A percentile compares a stretch with the other conserved stretches of the same genome.
These are phyloP conservation scores for Myriosclerotinia curreyana DNA, from an alignment of 2,329 filamentous ascomycete species.

Conservation along the genomic window DNA sequence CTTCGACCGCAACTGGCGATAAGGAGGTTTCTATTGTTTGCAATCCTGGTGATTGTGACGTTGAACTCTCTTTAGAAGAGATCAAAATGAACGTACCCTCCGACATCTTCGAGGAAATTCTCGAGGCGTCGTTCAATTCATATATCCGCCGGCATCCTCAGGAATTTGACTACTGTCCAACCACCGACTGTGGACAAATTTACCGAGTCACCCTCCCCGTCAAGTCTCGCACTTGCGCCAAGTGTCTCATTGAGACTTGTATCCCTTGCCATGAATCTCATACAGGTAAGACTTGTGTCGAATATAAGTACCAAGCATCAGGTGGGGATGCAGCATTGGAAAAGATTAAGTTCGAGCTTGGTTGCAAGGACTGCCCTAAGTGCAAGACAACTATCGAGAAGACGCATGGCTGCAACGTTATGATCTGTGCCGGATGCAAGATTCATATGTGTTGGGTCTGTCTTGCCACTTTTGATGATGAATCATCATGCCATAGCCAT, in stretches of 20 bases:
- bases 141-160: constrained; percentile 23
- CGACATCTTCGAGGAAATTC: constrained; percentile 23
- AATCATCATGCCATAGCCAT: constrained; percentile 31
- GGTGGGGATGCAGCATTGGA: constrained; percentile 20
- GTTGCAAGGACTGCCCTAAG: constrained; percentile 43
- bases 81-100: constrained; percentile 20
- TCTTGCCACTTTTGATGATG: constrained; percentile 39
- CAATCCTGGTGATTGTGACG: constrained; percentile 16
- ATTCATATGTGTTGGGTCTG: constrained; percentile 51
- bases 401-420: constrained; percentile 47
- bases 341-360: constrained; percentile 39
- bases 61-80: constrained; percentile 23
- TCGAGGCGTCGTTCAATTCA: constrained; percentile 21
- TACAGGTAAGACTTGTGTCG: constrained; percentile 25
- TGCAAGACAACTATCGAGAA: constrained; percentile 36
- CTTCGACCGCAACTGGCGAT: constrained; percentile 27
- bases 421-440: constrained; percentile 44
- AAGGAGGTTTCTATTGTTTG: constrained; percentile 26
- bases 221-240: constrained; percentile 21
- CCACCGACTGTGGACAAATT: constrained; percentile 20
- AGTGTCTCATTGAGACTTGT: constrained; percentile 26
- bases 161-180: constrained; percentile 19
- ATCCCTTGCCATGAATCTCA: constrained; percentile 25
- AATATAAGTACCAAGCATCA: constrained; percentile 25
- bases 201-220: constrained; percentile 10